Percentiles rank a stretch among this genome's conserved stretches.
These are phyloP conservation scores for Colletotrichum acutatum DNA, from an alignment of 2,329 filamentous ascomycete species.

Conservation along the genomic window DNA sequence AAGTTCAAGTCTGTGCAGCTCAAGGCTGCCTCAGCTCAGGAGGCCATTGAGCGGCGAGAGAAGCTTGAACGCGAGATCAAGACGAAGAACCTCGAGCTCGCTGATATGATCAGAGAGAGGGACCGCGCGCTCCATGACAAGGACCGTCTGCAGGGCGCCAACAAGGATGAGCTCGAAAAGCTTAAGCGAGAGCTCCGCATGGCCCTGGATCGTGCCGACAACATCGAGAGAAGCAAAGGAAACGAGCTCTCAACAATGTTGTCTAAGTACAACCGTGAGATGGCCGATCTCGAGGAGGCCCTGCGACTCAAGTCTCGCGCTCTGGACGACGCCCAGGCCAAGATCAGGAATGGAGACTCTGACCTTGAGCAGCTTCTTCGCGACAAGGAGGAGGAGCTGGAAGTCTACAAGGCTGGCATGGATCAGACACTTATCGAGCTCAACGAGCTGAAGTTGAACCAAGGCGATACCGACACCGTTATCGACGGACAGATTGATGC, in stretches of 20 bases:
- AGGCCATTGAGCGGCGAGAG: slow-evolving; percentile 94
- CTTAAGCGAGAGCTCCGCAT: slow-evolving; percentile 92
- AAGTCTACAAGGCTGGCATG: slow-evolving; percentile 98
- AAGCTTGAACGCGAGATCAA: slow-evolving; percentile 98
- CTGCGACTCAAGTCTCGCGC: slow-evolving; percentile 87
- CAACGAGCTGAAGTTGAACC: slow-evolving; percentile 83
- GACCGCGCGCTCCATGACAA: slow-evolving; percentile 94
- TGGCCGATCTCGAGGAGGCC: slow-evolving; percentile 95
- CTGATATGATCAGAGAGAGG: slow-evolving; percentile 97
- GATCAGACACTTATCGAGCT: slow-evolving; percentile 94
- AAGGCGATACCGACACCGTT: slow-evolving; percentile 80
- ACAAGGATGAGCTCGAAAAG: slow-evolving; percentile 95
- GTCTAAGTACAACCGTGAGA: slow-evolving; percentile 95
- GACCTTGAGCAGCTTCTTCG: slow-evolving; percentile 87
- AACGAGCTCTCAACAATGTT: slow-evolving; percentile 95
- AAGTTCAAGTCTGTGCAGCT: slow-evolving; percentile 97
- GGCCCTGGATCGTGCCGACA: slow-evolving; percentile 91
- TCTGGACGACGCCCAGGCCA: slow-evolving; percentile 84
- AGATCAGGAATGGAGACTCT: slow-evolving; percentile 81
- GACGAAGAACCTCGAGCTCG: slow-evolving; percentile 98
- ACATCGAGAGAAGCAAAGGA: slow-evolving; percentile 91
- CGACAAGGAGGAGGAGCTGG: slow-evolving; percentile 97
- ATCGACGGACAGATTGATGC: slow-evolving; percentile 93
- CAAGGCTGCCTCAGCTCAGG: slow-evolving; percentile 95
- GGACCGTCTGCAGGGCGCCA: slow-evolving; percentile 85